Conservation (phyloP, 352 stramenopile species). For the Achlya hypogyna region DNA sequence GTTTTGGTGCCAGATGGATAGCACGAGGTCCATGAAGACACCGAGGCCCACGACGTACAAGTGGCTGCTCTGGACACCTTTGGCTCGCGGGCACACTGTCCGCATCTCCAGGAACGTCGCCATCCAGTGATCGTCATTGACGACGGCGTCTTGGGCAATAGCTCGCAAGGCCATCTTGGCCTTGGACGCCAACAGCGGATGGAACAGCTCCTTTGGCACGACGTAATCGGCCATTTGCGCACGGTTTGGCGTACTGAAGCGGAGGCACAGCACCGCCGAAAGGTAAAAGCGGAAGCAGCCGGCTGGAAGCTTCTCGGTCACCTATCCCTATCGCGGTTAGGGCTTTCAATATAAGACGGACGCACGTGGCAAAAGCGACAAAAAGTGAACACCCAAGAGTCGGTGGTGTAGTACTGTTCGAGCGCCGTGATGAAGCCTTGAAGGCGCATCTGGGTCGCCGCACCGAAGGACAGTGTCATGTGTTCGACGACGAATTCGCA, state of each 20-base stretch:
- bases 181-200: constrained; percentile 9
- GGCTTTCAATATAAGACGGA: background rate
- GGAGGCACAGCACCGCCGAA: constrained; percentile 3
- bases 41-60: constrained; percentile 8
- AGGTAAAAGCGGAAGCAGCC: constrained; percentile 16
- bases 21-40: constrained; percentile 14
- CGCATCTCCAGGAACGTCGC: constrained; percentile 1
- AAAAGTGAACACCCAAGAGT: constrained; percentile 11
- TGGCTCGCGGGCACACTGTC: constrained; percentile 6
- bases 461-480: background rate
- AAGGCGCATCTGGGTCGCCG: background rate
- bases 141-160: constrained; percentile 3
- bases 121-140: constrained; percentile 3
- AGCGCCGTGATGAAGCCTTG: constrained; percentile 15
- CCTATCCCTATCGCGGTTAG: background rate
- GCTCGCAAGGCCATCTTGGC: constrained; percentile 5
- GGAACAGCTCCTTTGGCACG: background rate
- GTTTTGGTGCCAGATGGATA: constrained; percentile 10
- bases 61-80: background rate
- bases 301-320: background rate
- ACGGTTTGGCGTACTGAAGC: constrained; percentile 6
- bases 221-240: constrained; percentile 10
- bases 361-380: constrained; percentile 12
- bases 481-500: constrained; percentile 3
- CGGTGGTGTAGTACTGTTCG: constrained; percentile 14